Evolutionary conservation across 179 eudicot species (phyloP).

Genomic region (Sideroxylon spinosum): DNA sequence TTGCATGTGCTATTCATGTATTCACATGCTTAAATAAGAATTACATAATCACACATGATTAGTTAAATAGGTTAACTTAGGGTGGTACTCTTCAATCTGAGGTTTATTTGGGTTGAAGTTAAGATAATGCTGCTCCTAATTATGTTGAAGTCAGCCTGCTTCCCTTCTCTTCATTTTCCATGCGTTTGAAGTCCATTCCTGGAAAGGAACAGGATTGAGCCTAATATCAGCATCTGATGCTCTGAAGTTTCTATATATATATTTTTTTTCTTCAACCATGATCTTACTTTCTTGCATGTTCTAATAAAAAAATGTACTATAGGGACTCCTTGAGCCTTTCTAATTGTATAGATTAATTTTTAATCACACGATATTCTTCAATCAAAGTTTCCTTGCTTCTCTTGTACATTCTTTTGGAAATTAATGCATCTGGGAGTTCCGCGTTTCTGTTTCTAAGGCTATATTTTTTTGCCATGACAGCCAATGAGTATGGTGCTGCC

Average conservation of each 20-base stretch:
- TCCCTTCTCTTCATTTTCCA: neutral
- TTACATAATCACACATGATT: neutral
- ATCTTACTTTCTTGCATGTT: neutral
- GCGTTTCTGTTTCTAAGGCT: neutral
- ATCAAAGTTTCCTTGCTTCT: neutral
- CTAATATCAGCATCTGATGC: constrained; percentile 1
- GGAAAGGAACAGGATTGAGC: neutral
- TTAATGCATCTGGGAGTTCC: neutral
- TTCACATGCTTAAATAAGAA: neutral
- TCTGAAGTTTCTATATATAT: neutral
- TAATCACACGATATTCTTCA: neutral
- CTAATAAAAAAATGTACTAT: neutral
- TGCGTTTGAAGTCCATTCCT: neutral
- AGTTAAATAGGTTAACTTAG: neutral
- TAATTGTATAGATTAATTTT: neutral
- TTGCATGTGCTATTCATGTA: neutral
- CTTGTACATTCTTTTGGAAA: neutral
- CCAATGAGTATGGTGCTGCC: constrained; percentile 69
- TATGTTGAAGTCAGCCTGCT: neutral
- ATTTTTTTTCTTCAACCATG: neutral
- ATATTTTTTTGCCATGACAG: constrained; percentile 23
- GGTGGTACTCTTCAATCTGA: constrained; percentile 1
- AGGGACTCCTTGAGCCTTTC: neutral
- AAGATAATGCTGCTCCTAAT: neutral
- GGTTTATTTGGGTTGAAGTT: neutral